Percentiles rank a stretch among this genome's conserved stretches.
phyloP scores from a whole-genome alignment of 139 green algal species.

The Prasinococcaceae sp. region DNA sequence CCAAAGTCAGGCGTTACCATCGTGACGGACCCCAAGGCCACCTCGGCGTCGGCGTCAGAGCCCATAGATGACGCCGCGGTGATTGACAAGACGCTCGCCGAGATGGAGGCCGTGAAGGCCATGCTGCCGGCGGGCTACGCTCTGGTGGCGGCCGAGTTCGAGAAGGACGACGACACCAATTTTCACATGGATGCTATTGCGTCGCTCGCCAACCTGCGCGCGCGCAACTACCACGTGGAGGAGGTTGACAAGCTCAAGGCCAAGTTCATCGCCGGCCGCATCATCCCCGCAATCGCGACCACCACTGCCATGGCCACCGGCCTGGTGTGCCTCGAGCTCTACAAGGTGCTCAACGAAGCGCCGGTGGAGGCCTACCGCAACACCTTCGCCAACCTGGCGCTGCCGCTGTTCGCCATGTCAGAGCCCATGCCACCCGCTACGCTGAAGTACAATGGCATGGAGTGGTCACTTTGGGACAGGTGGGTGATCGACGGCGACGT shows the following conservation, averaged over 20 bases:
- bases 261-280: conserved; percentile 94
- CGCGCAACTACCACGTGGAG: conserved; percentile 73
- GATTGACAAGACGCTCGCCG: conserved; percentile 45
- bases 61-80: conserved; percentile 46
- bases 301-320: conserved; percentile 86
- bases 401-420: conserved; percentile 92
- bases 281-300: conserved; percentile 96
- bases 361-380: conserved; percentile 80
- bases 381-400: conserved; percentile 94
- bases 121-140: conserved; percentile 37
- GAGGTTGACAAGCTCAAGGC: conserved; percentile 84
- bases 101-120: conserved; percentile 24
- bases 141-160: conserved; percentile 61
- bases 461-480: conserved; percentile 89
- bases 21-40: conserved; percentile 92
- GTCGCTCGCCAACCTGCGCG: conserved; percentile 91
- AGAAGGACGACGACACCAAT: conserved; percentile 96
- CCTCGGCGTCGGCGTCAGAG: neutral
- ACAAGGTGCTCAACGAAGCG: conserved; percentile 70
- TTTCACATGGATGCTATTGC: conserved; percentile 94
- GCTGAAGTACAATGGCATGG: conserved; percentile 48
- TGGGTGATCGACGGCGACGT: conserved; percentile 92
- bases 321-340: conserved; percentile 92
- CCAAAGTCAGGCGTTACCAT: conserved; percentile 78
- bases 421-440: conserved; percentile 78